Conservation (phyloP, 2,329 filamentous ascomycete species). For the Albophoma yamanashiensis region DNA sequence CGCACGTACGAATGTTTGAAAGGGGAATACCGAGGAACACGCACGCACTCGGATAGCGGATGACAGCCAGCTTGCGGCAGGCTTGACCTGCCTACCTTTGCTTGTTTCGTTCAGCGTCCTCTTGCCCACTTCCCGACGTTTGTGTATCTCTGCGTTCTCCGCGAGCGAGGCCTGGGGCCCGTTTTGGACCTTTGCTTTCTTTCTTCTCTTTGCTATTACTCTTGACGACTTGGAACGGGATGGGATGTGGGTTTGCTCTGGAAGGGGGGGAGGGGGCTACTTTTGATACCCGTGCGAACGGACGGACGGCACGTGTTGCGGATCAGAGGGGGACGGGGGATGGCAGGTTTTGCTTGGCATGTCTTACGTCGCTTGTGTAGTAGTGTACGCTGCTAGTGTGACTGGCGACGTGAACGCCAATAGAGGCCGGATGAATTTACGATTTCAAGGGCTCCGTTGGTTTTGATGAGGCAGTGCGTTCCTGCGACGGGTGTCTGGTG, state of each 20-base stretch:
- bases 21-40: not conserved
- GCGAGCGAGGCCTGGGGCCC: not conserved
- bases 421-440: not conserved
- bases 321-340: not conserved
- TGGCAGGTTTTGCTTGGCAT: not conserved
- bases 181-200: not conserved
- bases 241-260: not conserved
- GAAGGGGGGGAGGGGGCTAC: not conserved
- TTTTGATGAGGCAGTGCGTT: not conserved
- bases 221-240: not conserved
- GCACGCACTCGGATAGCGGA: not conserved
- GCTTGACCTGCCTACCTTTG: not conserved
- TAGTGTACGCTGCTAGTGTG: not conserved
- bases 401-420: not conserved
- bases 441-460: no score
- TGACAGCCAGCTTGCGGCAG: not conserved
- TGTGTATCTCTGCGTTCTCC: not conserved
- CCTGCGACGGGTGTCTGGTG: not conserved
- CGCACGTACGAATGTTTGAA: not conserved
- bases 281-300: not conserved
- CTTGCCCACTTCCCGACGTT: not conserved
- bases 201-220: not conserved
- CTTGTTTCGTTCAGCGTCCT: not conserved
- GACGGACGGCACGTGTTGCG: not conserved
- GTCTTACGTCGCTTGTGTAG: not conserved